These are phyloP conservation scores for Lolium rigidum DNA, from an alignment of 176 grass and related monocot species.

Conservation along the genomic window DNA sequence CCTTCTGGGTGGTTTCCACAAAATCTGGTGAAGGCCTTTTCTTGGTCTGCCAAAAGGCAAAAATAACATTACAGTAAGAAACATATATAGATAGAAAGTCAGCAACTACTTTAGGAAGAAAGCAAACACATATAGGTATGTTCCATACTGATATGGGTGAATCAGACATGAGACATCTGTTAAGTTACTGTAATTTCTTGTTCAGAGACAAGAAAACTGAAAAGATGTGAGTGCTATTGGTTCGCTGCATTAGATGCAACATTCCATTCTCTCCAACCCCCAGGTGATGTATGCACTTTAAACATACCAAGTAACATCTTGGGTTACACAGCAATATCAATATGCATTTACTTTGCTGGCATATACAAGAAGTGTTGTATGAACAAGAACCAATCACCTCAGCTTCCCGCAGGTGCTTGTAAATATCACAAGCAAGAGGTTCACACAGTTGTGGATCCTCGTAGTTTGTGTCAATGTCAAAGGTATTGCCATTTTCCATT, in stretches of 20 bases:
- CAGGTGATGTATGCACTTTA: not conserved
- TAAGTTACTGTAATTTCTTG: slow-evolving; percentile 5
- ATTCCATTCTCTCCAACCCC: not conserved
- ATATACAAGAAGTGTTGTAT: not conserved
- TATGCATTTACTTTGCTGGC: not conserved
- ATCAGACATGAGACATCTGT: not conserved
- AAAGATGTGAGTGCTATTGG: not conserved
- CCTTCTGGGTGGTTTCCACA: slow-evolving; percentile 74
- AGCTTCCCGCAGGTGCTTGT: slow-evolving; percentile 68
- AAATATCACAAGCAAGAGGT: slow-evolving; percentile 74
- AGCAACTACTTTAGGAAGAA: slow-evolving; percentile 18
- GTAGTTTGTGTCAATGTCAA: slow-evolving; percentile 49
- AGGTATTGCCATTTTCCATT: slow-evolving; percentile 45
- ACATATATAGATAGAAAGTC: not conserved
- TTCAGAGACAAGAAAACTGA: not conserved
- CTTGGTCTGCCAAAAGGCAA: slow-evolving; percentile 62
- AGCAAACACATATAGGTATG: slow-evolving; percentile 22
- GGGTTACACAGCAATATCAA: slow-evolving; percentile 19
- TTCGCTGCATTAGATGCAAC: not conserved
- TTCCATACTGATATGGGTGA: slow-evolving; percentile 15
- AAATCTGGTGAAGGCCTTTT: slow-evolving; percentile 83
- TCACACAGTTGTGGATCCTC: slow-evolving; percentile 65
- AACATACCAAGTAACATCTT: slow-evolving; percentile 8
- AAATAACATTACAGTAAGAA: slow-evolving; percentile 16
- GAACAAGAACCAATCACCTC: slow-evolving; percentile 65